Evolutionary conservation across 441 rosid genomes (phyloP), one percentile per base, ranked within the genome.

Genomic region (Syzygium syzygioides): DNA sequence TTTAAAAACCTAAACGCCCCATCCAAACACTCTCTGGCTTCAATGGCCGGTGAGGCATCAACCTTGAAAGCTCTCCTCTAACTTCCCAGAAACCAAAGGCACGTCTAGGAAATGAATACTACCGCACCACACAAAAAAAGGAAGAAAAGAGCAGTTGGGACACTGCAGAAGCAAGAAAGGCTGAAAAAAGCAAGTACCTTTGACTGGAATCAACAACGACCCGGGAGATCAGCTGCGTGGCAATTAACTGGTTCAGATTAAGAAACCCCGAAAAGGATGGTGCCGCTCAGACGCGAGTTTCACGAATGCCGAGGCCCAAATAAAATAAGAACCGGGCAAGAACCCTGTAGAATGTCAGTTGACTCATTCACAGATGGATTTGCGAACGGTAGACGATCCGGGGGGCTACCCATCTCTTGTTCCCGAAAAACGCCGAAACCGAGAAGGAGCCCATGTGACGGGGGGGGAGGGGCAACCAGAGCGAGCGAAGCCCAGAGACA

Each of bases 131-230:
- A 59, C 26, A 80, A 56, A 41, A 41, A 76, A 85, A 85, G 20
- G 37, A 10, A 30, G 30, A 56, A 28, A 50, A 55, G 34, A 87
- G 84, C 80, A 76, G 26, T 34, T 4, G 53, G 41, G 86, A 57
- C 54, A 60, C 92, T 76, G 53, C 86, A n/a, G 86, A 32, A 2
- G 60, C 56, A 53, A 45, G 87, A 59, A 87, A 88, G 89, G 86
- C 90, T 86, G 34, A 91, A 37, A 90, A 90, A 92, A 93, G 90
- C 91, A 88, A 92, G 88, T 92, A 90, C 92, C 94, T 92, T 93
- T 86, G 93, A 92, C 91, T 84, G 89, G 90, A 88, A 86, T 76
- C 89, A 57, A 85, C 55, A 87, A 85, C 54, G 64, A 87, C 79
- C 85, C 86, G 26, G 23, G 86, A 89, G 90, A 87, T 87, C 90